Base-by-base conservation (phyloP, 2,329 filamentous ascomycete genomes). In the Myriosclerotinia curreyana region DNA sequence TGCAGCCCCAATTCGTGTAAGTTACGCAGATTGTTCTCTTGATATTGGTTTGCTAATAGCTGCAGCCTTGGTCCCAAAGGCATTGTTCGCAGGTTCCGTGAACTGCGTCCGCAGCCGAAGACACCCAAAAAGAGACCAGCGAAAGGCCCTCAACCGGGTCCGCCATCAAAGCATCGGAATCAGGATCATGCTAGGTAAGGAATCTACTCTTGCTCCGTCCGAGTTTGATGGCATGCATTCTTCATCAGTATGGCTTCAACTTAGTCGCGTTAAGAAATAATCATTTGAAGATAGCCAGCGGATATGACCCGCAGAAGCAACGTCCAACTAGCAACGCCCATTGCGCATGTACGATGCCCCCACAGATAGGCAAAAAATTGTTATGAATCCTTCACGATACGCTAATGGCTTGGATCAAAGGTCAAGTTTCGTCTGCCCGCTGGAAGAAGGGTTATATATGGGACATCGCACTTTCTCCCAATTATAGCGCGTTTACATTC, bases 1-100 rank as follows among this genome's bases (percentile, higher is more conserved):
- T 53, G 15, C 60, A 62, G 25, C 60, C 60, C n/a, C 50, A 28
- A 62, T 46, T 62, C 20, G 38, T 62, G 60, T 62, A 48, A 54
- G 60, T 62, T 8, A 3, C 8, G 8, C 36, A 17, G 15, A 17
- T 17, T 12, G 7, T 20, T 31, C 15, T 38, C 5, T 14, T 14
- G 50, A 8, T 25, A 52, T n/a, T 5, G 1, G 17, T 22, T n/a
- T 60, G 12, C 58, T 31, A 31, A 60, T 9, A 52, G 4, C 3
- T n/a, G 1, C 12, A 60, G 58, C n/a, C 46, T n/a, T 22, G 58
- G 58, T n/a, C 46, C 58, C 14, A 40, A 28, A 52, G 46, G 46
- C 4, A 22, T 60, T 40, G 22, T 52, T 40, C 58, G 58, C 7
- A 60, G 34, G 22, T 28, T 60, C 25, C 46, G 46, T 25, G 46